These are phyloP conservation scores for Gloeostereum incarnatum DNA, from an alignment of 768 basidiomycete genomes.

Conservation along the genomic window DNA sequence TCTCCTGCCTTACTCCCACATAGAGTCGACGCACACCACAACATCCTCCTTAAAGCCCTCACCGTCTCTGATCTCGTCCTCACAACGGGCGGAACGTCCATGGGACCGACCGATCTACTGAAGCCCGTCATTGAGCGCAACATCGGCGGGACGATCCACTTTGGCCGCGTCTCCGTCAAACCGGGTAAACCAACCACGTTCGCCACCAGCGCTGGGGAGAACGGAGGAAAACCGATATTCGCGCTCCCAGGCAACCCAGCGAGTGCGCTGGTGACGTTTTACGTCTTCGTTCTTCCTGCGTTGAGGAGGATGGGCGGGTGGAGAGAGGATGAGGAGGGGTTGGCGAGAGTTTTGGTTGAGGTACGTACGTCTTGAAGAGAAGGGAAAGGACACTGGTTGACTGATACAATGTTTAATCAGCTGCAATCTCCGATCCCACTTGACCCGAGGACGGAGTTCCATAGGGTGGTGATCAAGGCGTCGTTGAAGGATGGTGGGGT, in stretches of 20 bases:
- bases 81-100: conserved; percentile 86
- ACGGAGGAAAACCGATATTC: conserved; percentile 54
- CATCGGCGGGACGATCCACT: conserved; percentile 70
- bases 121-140: conserved; percentile 84
- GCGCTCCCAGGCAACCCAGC: conserved; percentile 89
- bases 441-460: conserved; percentile 74
- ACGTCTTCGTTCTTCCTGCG: conserved; percentile 78
- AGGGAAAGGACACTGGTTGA: not conserved
- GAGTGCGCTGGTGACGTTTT: conserved; percentile 78
- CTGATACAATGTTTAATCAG: conserved; percentile 20
- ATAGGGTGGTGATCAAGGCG: conserved; percentile 59
- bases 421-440: conserved; percentile 53
- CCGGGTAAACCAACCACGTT: conserved; percentile 90
- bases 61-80: conserved; percentile 78
- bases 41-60: no score
- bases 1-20: not conserved
- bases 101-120: conserved; percentile 81
- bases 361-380: conserved; percentile 24
- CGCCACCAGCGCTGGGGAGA: conserved; percentile 38
- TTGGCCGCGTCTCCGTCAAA: conserved; percentile 78
- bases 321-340: conserved; percentile 36
- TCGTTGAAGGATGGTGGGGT: conserved; percentile 20
- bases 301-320: conserved; percentile 67
- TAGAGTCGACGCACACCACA: conserved; percentile 26
- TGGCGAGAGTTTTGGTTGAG: conserved; percentile 57